Percentiles rank a stretch among this genome's conserved stretches.
Conservation (phyloP, 2,329 filamentous ascomycete species). For the Aspergillus brunneoviolaceus region DNA sequence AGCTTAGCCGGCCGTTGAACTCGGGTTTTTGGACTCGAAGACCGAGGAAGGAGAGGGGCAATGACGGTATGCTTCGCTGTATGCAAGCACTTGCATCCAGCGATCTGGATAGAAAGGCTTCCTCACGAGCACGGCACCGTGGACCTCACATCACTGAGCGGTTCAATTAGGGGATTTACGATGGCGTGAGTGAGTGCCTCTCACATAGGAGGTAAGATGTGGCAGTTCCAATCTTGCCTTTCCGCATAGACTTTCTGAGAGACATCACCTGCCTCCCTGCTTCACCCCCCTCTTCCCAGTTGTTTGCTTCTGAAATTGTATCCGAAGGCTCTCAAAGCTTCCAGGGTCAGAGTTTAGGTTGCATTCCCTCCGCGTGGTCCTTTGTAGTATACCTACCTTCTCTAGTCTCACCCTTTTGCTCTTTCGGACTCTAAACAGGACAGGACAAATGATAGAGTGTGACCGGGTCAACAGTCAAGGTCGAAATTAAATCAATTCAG, state of each 20-base stretch:
- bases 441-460: background rate
- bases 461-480: background rate
- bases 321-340: background rate
- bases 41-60: constrained; percentile 1
- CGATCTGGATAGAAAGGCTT: background rate
- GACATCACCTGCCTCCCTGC: constrained; percentile 1
- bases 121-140: constrained; percentile 1
- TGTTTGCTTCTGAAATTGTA: background rate
- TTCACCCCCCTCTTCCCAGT: background rate
- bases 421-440: background rate
- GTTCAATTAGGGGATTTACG: background rate
- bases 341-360: constrained; percentile 10
- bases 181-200: background rate
- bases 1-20: background rate
- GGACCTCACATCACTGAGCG: background rate
- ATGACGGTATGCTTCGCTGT: background rate
- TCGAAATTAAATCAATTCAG: background rate
- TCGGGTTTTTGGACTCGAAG: background rate
- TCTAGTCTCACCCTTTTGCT: background rate
- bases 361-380: constrained; percentile 15
- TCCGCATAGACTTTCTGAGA: background rate
- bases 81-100: constrained; percentile 3
- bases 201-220: background rate
- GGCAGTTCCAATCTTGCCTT: background rate
- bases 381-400: background rate